Evolutionary conservation across 768 basidiomycete genomes (phyloP).

Genomic region (Myochromella boudieri): DNA sequence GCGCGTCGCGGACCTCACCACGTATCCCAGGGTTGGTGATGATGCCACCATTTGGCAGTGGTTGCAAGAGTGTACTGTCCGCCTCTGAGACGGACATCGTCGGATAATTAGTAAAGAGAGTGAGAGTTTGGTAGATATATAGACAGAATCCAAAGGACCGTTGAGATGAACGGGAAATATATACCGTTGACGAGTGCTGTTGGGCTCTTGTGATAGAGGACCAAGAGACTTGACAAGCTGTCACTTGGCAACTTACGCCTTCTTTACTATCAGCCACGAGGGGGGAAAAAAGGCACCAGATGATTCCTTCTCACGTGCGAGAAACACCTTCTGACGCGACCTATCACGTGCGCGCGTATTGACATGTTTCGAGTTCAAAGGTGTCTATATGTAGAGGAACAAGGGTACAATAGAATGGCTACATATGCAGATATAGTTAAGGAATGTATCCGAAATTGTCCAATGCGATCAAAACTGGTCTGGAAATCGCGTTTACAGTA

Average conservation of each 20-base stretch:
- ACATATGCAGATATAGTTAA: neutral
- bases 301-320: conserved; percentile 16
- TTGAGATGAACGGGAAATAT: conserved; percentile 3
- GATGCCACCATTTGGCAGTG: conserved; percentile 12
- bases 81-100: conserved; percentile 20
- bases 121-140: conserved; percentile 9
- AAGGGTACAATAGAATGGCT: conserved; percentile 1
- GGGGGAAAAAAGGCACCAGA: conserved; percentile 12
- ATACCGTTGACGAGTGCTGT: conserved; percentile 12
- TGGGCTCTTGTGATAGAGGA: neutral
- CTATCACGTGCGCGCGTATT: conserved; percentile 18
- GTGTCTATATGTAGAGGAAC: too few relatives aligned
- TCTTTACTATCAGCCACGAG: conserved; percentile 11
- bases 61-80: conserved; percentile 11
- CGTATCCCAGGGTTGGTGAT: neutral
- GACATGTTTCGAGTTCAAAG: neutral
- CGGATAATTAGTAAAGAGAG: conserved; percentile 20
- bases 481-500: conserved; percentile 33
- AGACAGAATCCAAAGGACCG: conserved; percentile 5
- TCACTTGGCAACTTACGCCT: conserved; percentile 13
- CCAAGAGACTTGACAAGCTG: conserved; percentile 1
- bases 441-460: conserved; percentile 5
- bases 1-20: conserved; percentile 9
- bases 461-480: neutral
- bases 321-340: conserved; percentile 11